Evolutionary conservation across 2,329 filamentous ascomycete species (phyloP).

Genomic region (Fusarium siculi): DNA sequence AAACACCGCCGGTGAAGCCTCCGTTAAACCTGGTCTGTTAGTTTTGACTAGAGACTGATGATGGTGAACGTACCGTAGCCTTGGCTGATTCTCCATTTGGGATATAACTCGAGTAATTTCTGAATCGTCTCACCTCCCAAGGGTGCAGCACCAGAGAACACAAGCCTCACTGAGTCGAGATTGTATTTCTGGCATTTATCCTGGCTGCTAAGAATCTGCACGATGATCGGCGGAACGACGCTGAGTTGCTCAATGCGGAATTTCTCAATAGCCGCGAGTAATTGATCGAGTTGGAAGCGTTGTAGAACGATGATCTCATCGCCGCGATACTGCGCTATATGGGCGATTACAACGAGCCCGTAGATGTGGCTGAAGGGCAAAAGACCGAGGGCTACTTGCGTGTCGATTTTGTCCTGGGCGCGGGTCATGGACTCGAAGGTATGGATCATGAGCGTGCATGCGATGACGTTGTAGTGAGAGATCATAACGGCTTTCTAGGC

Average conservation of each 20-base stretch:
- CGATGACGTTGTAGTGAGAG: slow-evolving; percentile 81
- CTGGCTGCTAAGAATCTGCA: slow-evolving; percentile 14
- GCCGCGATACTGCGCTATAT: slow-evolving; percentile 74
- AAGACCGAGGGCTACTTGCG: slow-evolving; percentile 68
- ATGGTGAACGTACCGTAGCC: slow-evolving; percentile 69
- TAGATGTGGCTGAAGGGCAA: slow-evolving; percentile 87
- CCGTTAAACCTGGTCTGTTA: slow-evolving; percentile 69
- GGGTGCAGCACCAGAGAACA: slow-evolving; percentile 67
- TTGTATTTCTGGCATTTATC: slow-evolving; percentile 26
- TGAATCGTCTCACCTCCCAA: slow-evolving; percentile 75
- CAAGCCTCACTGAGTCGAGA: slow-evolving; percentile 21
- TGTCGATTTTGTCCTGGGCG: slow-evolving; percentile 51
- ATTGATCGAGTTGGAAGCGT: slow-evolving; percentile 76
- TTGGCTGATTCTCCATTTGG: slow-evolving; percentile 73
- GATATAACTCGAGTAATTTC: slow-evolving; percentile 70
- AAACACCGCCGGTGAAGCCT: slow-evolving; percentile 74
- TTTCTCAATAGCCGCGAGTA: slow-evolving; percentile 53
- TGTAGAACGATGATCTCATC: slow-evolving; percentile 78
- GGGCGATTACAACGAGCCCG: slow-evolving; percentile 76
- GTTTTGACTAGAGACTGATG: not conserved
- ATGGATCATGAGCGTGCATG: slow-evolving; percentile 74
- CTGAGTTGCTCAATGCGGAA: slow-evolving; percentile 33
- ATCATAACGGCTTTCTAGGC: slow-evolving; percentile 84
- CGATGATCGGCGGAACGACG: slow-evolving; percentile 31
- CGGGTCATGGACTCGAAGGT: slow-evolving; percentile 52